Evolutionary conservation across 2,329 filamentous ascomycete genomes (phyloP), one percentile per base, ranked within the genome.

Genomic region (Fusarium sp.): DNA sequence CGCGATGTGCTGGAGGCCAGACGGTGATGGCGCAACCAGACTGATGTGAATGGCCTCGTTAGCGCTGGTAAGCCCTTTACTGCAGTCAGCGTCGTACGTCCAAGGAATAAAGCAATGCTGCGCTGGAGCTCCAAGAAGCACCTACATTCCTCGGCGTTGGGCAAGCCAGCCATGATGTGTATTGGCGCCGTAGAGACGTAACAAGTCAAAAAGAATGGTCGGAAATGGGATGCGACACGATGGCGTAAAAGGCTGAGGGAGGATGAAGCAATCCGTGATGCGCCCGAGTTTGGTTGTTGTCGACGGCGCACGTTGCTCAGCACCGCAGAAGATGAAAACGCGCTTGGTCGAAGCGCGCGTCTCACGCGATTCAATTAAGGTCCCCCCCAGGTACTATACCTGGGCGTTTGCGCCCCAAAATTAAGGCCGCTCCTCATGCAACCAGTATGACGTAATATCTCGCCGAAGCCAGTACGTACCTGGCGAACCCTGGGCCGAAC

Each of bases 1-100:
- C 28, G 88, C 86, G 72, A 91, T 82, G 34, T 86, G 88, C 73
- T 88, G 89, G 52, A 87, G 77, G 69, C 84, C 84, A 8, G 81
- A 80, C 16, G 83, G 79, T 7, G 83, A 80, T 11, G 87, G 84
- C 41, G 83, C 82, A 16, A 89, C 82, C 37, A 93, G 84, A 55
- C 87, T 89, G 74, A 94, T 85, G 56, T 82, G 84, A 73, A 92
- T 78, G 60, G 89, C 89, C 73, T 92, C 87, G 72, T 88, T 91
- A 76, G 89, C 85, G 73, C 87, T 83, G 63, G 82, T 81, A 55
- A 88, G 85, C 90, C 90, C 88, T 89, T 52, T 30, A n/a, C 15
- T 40, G 18, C 11, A 30, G 64, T 79, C 62, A 76, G 71, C 47
- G 54, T 40, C 67, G 48, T 46, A 34, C 8, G 13, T 27, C 34